These are phyloP conservation scores for Coprinopsis strossmayeri DNA, from an alignment of 768 basidiomycete species.

Conservation along the genomic window DNA sequence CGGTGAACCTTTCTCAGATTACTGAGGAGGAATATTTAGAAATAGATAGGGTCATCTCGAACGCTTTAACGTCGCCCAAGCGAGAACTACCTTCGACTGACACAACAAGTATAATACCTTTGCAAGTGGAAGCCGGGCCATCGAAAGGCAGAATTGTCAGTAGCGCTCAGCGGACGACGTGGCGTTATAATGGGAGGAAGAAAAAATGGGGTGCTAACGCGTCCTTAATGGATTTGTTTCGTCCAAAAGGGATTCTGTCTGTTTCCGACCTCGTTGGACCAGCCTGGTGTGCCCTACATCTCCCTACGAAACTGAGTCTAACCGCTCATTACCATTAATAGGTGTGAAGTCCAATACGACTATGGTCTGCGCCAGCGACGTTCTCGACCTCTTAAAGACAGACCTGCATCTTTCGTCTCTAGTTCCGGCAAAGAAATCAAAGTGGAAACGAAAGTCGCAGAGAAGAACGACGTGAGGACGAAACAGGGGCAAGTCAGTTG, in stretches of 20 bases:
- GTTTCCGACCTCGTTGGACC: conserved; percentile 61
- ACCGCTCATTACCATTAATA: conserved; percentile 21
- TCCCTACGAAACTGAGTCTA: background rate
- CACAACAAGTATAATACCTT: too few species aligned
- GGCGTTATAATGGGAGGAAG: background rate
- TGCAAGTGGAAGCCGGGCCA: background rate
- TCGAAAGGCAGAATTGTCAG: too few species aligned
- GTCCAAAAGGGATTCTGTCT: conserved; percentile 39
- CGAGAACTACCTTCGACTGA: too few species aligned
- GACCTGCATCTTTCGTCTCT: conserved; percentile 53
- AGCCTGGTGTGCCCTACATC: conserved; percentile 41
- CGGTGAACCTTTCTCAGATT: conserved; percentile 13
- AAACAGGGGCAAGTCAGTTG: conserved; percentile 48
- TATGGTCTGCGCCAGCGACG: conserved; percentile 63
- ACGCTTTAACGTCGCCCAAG: too few species aligned
- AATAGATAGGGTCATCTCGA: conserved; percentile 7
- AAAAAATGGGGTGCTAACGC: conserved; percentile 23
- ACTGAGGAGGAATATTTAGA: conserved; percentile 16
- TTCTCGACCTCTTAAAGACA: conserved; percentile 35
- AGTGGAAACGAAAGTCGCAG: conserved; percentile 45
- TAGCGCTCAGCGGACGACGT: background rate
- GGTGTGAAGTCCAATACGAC: conserved; percentile 80
- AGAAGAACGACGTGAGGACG: conserved; percentile 45
- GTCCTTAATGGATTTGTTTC: conserved; percentile 30
- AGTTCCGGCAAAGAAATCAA: conserved; percentile 53